Evolutionary conservation across 2,329 filamentous ascomycete genomes (phyloP).

Genomic region (Cladophialophora bantiana): DNA sequence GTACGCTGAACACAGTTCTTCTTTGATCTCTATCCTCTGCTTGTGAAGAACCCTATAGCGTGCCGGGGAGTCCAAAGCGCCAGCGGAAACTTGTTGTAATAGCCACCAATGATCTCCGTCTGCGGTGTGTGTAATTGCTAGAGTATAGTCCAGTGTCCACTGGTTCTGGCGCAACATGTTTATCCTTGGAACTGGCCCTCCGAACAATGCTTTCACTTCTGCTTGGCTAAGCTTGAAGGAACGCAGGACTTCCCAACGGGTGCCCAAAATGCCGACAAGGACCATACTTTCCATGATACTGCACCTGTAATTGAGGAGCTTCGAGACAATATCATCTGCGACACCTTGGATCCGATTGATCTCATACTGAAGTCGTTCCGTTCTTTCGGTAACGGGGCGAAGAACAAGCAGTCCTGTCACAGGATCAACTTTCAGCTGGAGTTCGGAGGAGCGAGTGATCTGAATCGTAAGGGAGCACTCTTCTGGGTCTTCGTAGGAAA

Average conservation of each 20-base stretch:
- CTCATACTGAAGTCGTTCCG: conserved; percentile 66
- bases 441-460: conserved; percentile 67
- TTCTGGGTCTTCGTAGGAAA: conserved; percentile 68
- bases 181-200: conserved; percentile 67
- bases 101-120: conserved; percentile 82
- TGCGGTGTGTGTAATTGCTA: conserved; percentile 74
- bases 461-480: conserved; percentile 73
- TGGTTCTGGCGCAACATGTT: conserved; percentile 73
- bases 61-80: conserved; percentile 6
- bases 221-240: conserved; percentile 46
- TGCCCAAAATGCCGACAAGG: conserved; percentile 25
- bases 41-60: conserved; percentile 29
- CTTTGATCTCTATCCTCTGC: conserved; percentile 31
- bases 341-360: conserved; percentile 64
- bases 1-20: conserved; percentile 32
- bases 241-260: conserved; percentile 51
- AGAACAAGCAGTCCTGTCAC: conserved; percentile 79
- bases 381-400: conserved; percentile 66
- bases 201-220: conserved; percentile 66
- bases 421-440: conserved; percentile 74
- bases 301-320: conserved; percentile 41
- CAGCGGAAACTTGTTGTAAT: conserved; percentile 48
- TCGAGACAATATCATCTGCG: conserved; percentile 48
- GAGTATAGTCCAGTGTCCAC: conserved; percentile 76
- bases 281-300: conserved; percentile 34